phyloP scores from a whole-genome alignment of 768 basidiomycete species.

The Clitopilus hobsonii region DNA sequence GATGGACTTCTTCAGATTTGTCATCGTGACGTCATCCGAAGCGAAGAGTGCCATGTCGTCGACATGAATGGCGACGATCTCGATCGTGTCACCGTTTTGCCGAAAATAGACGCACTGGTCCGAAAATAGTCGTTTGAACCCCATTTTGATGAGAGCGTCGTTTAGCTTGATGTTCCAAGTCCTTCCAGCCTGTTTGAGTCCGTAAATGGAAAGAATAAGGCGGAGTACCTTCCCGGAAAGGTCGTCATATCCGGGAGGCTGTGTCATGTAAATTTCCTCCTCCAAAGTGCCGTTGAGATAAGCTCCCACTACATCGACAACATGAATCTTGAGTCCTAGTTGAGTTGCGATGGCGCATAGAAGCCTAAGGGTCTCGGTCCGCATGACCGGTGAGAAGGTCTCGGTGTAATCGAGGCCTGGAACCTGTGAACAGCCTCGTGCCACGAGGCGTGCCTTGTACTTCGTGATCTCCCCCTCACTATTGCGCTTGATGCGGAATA shows the following conservation, averaged over 20 bases:
- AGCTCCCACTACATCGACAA: conserved; percentile 15
- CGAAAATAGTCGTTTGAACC: conserved; percentile 6
- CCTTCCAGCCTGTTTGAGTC: conserved; percentile 26
- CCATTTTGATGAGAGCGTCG: conserved; percentile 5
- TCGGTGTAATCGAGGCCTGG: conserved; percentile 27
- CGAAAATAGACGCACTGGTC: neutral
- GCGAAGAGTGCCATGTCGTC: conserved; percentile 28
- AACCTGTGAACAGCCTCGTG: conserved; percentile 26
- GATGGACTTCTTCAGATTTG: conserved; percentile 17
- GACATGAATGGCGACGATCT: conserved; percentile 22
- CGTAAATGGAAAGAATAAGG: conserved; percentile 28
- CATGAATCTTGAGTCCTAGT: conserved; percentile 9
- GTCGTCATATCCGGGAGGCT: conserved; percentile 22
- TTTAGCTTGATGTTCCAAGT: conserved; percentile 23
- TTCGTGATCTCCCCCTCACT: conserved; percentile 13
- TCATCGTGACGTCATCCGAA: conserved; percentile 7
- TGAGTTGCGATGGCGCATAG: conserved; percentile 20
- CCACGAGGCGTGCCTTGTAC: conserved; percentile 27
- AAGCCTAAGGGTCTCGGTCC: conserved; percentile 11
- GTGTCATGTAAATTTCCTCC: conserved; percentile 18
- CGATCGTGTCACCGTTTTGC: neutral
- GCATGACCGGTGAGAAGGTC: conserved; percentile 16
- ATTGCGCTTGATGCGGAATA: conserved; percentile 20
- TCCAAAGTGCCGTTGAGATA: conserved; percentile 17
- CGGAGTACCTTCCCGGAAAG: conserved; percentile 16